Percentiles rank a stretch among this genome's conserved stretches.
Conservation (phyloP, 495 filamentous ascomycete genomes). For the Pyronema omphalodes region DNA sequence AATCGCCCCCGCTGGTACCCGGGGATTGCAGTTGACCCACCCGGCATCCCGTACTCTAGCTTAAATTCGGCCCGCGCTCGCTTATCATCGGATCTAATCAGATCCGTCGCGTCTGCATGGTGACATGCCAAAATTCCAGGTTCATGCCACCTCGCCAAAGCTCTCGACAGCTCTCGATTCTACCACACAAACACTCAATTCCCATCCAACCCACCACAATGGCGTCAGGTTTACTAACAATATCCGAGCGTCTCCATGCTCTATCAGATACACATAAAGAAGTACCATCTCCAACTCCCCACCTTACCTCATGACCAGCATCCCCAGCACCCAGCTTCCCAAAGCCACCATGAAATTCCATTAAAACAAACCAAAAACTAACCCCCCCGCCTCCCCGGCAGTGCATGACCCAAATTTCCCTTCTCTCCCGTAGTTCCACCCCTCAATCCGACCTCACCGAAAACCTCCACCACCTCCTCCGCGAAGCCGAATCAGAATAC, state of each 20-base stretch:
- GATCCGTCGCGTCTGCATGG: too few relatives aligned
- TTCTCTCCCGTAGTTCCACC: constrained; percentile 19
- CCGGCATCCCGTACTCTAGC: too few relatives aligned
- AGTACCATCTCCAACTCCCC: constrained; percentile 2
- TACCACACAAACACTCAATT: too few relatives aligned
- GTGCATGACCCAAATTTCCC: constrained; percentile 21
- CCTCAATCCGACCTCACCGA: constrained; percentile 41
- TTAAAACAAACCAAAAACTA: neutral
- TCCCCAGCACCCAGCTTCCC: neutral
- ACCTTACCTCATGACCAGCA: constrained; percentile 1
- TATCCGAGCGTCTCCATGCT: constrained; percentile 19
- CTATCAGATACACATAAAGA: constrained; percentile 21
- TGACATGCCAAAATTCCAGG: neutral
- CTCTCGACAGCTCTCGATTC: neutral
- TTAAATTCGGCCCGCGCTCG: too few relatives aligned
- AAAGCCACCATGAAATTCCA: neutral
- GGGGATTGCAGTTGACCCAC: too few relatives aligned
- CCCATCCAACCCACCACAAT: too few relatives aligned
- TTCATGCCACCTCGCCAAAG: neutral
- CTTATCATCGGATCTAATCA: too few relatives aligned
- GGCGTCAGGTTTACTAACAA: constrained; percentile 5
- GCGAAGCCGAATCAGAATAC: constrained; percentile 72
- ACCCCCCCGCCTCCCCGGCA: constrained; percentile 3
- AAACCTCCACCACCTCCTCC: constrained; percentile 66
- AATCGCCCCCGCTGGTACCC: too few relatives aligned